Base-by-base conservation (phyloP, 371 early-diverging fungal species). In the Apophysomyces ossiformis region DNA sequence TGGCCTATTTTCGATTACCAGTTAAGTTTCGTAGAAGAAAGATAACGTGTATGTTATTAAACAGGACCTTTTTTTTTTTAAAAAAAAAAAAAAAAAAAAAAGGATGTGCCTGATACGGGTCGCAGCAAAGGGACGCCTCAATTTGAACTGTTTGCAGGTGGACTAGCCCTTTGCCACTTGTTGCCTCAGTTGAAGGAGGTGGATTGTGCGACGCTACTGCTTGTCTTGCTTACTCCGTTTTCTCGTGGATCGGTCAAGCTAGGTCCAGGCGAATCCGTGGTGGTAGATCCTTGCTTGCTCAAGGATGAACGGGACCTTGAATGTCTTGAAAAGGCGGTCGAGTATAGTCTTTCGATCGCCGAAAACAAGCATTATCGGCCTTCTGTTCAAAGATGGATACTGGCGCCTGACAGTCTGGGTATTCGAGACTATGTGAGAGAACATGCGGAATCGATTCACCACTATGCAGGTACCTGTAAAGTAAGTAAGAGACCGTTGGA, bases 391-490 rank as follows among this genome's bases (percentile, higher is more conserved):
- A 57, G 61, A 32, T 71, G 71, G 71, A 57, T 71, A 7, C 39
- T 64, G 38, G 38, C 60, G 8, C 71, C 71, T 37, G 57, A 26
- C 32, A 26, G 58, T 7, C n/a, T 18, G 1, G 47, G 61, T 43
- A 35, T 63, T 18, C 41, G 38, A n/a, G 46, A 75, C 38, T 69
- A 67, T 44, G 74, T 77, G 26, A 61, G 69, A 37, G 41, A 69
- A 16, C 36, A 66, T 21, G 66, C 72, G 5, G 76, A 70, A 37
- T 75, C 82, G 16, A 58, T 71, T 13, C 76, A 77, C 46, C 76
- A 79, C 64, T 75, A 74, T 41, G 67, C 71, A 21, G 76, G 78
- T 12, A 82, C 82, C 18, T 82, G 82, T 61, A 76, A 74, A 61
- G 78, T 82, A 77, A 35, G 57, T 57, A 26, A 26, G 32, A 26